These are phyloP conservation scores for Porphyridium purpureum DNA, from an alignment of 23 red algal species.

Conservation along the genomic window DNA sequence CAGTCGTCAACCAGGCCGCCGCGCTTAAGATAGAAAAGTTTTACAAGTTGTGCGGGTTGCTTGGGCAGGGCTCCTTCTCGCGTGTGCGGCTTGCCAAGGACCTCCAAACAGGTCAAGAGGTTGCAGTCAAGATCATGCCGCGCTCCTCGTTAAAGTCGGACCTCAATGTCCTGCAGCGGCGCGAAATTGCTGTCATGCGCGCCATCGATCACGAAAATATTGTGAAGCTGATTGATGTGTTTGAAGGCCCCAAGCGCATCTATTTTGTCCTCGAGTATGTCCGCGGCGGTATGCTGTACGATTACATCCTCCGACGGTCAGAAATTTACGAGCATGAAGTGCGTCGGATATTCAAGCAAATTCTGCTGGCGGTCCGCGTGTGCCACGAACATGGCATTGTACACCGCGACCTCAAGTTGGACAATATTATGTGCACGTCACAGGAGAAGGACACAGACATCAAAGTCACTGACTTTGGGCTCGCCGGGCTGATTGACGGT, in stretches of 20 bases:
- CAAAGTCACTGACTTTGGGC: too few species aligned
- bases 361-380: too few species aligned
- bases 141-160: slow-evolving; percentile 29
- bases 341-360: too few species aligned
- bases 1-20: too few species aligned
- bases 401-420: too few species aligned
- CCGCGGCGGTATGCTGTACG: slow-evolving; percentile 60
- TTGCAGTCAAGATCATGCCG: slow-evolving; percentile 74
- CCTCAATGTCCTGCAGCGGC: slow-evolving; percentile 41
- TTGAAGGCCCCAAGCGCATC: slow-evolving; percentile 54
- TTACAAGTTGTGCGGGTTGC: slow-evolving; percentile 41
- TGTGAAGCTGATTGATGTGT: slow-evolving; percentile 51
- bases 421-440: too few species aligned
- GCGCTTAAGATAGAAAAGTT: slow-evolving; percentile 15
- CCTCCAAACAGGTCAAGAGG: slow-evolving; percentile 62
- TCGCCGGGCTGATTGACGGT: too few species aligned
- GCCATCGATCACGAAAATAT: slow-evolving; percentile 66
- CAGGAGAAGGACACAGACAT: too few species aligned
- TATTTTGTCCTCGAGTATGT: slow-evolving; percentile 75
- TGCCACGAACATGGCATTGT: too few species aligned
- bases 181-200: slow-evolving; percentile 77
- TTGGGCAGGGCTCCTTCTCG: slow-evolving; percentile 61
- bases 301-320: too few species aligned
- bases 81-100: slow-evolving; percentile 36
- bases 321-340: too few species aligned